Evolutionary conservation across 2,329 filamentous ascomycete species (phyloP).

Genomic region (Sphaerulina vaccinii): DNA sequence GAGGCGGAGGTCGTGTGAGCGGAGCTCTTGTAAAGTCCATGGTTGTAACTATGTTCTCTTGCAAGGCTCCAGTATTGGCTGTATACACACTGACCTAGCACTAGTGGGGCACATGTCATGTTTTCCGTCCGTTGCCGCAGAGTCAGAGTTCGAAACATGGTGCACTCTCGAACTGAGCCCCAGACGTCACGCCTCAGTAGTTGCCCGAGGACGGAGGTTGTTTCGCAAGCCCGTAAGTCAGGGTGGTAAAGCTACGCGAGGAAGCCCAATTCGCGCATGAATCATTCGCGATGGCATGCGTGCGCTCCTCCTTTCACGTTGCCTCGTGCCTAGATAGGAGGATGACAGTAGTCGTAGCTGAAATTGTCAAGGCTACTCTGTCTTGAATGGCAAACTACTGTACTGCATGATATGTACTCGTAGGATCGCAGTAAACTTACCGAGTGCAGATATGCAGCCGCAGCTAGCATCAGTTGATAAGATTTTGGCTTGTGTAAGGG

Average conservation of each 20-base stretch:
- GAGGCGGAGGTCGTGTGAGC: background rate
- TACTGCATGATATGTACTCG: background rate
- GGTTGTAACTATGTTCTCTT: background rate
- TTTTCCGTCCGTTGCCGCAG: constrained; percentile 4
- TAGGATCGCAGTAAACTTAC: constrained; percentile 15
- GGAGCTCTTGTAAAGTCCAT: background rate
- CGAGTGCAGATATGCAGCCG: constrained; percentile 12
- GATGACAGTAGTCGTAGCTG: background rate
- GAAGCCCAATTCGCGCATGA: background rate
- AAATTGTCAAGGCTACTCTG: constrained; percentile 1
- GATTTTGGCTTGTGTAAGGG: constrained; percentile 14
- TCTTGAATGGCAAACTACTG: background rate
- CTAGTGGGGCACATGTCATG: constrained; percentile 14
- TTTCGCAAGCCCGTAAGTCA: constrained; percentile 17
- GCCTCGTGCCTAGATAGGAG: no score
- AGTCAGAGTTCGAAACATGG: constrained; percentile 19
- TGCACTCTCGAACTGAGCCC: constrained; percentile 16
- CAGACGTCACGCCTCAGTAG: constrained; percentile 13
- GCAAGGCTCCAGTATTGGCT: background rate
- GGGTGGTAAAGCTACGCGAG: constrained; percentile 13
- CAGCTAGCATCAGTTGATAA: constrained; percentile 15
- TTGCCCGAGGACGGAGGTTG: constrained; percentile 7
- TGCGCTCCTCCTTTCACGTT: no score
- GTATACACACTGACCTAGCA: background rate
- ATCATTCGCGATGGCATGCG: no score